A percentile compares a stretch with the other conserved stretches of the same genome.
These are phyloP conservation scores for Debaryomyces singareniensis DNA, from an alignment of 1,139 yeast species.

Conservation along the genomic window DNA sequence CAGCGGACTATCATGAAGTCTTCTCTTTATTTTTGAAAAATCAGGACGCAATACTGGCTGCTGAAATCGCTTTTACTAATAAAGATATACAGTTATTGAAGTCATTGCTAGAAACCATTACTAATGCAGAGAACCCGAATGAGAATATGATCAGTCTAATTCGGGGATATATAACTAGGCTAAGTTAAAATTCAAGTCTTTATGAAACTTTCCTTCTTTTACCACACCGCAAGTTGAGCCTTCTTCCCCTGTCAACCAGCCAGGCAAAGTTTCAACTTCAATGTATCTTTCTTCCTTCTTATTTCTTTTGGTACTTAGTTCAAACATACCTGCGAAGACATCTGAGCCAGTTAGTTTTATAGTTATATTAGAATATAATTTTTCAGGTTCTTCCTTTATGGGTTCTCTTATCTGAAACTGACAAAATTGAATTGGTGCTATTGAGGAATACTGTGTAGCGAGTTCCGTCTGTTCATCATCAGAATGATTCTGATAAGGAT, in stretches of 20 bases:
- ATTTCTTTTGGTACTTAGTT: conserved; percentile 42
- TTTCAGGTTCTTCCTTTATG: conserved; percentile 6
- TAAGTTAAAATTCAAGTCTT: conserved; percentile 17
- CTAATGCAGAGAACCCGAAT: conserved; percentile 8
- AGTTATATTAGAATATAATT: conserved; percentile 24
- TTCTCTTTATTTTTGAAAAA: conserved; percentile 47
- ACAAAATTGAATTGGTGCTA: conserved; percentile 50
- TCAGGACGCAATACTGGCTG: conserved; percentile 51
- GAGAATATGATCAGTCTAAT: conserved; percentile 16
- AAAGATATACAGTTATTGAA: conserved; percentile 44
- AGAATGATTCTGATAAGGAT: neutral
- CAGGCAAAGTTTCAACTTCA: conserved; percentile 54
- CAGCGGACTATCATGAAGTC: conserved; percentile 32
- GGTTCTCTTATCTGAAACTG: conserved; percentile 35
- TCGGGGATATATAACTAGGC: conserved; percentile 20
- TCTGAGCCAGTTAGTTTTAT: conserved; percentile 63
- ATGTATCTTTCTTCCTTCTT: conserved; percentile 32
- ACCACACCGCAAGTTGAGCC: conserved; percentile 45
- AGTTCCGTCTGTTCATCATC: neutral
- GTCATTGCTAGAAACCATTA: conserved; percentile 21
- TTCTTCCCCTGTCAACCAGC: conserved; percentile 80
- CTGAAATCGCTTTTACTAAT: conserved; percentile 51
- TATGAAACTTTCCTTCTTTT: conserved; percentile 33
- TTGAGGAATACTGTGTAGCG: conserved; percentile 29
- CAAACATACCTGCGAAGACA: conserved; percentile 75